Conservation (phyloP, 805 yeast species). For the Kockiozyma suomiensis region DNA sequence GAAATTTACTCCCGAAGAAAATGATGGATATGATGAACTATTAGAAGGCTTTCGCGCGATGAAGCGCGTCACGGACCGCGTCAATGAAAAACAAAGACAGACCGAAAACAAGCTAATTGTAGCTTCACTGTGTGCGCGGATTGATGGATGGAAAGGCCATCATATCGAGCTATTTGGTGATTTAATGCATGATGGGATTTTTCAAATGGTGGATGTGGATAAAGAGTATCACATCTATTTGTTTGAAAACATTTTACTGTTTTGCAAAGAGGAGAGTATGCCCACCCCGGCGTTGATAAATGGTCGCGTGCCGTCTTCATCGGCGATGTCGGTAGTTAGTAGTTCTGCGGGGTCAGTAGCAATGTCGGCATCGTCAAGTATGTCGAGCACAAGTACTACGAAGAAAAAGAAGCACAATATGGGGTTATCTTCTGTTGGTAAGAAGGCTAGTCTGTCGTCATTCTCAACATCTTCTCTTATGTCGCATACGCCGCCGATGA, state of each 20-base stretch:
- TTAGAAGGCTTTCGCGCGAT: conserved; percentile 69
- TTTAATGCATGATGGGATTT: conserved; percentile 57
- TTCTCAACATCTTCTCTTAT: not conserved
- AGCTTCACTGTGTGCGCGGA: conserved; percentile 69
- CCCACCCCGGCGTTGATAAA: not conserved
- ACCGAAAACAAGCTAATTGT: conserved; percentile 80
- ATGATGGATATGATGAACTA: conserved; percentile 67
- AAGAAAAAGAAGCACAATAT: conserved; percentile 52
- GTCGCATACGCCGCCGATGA: not conserved
- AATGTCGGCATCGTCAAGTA: not conserved
- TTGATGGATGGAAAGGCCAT: conserved; percentile 91
- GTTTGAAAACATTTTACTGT: conserved; percentile 69
- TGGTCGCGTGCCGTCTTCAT: not conserved
- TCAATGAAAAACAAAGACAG: conserved; percentile 91
- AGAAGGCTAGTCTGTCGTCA: conserved; percentile 34
- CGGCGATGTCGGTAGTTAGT: not conserved
- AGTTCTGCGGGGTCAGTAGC: not conserved
- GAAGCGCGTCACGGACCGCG: conserved; percentile 80
- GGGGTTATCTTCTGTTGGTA: conserved; percentile 54
- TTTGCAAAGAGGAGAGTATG: conserved; percentile 59
- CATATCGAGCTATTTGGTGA: conserved; percentile 80
- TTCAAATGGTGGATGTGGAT: conserved; percentile 62
- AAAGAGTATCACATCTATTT: conserved; percentile 87
- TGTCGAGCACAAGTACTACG: conserved; percentile 1
- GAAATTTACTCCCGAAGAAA: conserved; percentile 58